Conservation (phyloP, 495 filamentous ascomycete species). For the Podospora sp. region DNA sequence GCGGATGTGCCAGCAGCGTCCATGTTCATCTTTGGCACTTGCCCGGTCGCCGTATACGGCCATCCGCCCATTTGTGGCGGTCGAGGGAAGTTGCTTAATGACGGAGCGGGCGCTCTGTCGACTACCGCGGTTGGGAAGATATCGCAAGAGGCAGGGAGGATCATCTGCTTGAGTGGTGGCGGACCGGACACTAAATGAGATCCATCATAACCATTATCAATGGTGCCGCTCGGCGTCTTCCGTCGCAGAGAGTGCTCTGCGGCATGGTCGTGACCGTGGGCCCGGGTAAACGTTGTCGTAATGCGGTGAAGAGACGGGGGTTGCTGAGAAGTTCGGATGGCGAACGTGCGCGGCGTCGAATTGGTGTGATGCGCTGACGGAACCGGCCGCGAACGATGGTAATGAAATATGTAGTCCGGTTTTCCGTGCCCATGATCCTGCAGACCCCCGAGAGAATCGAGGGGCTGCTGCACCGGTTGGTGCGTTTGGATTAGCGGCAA, state of each 20-base stretch:
- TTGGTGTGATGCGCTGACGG: conserved; percentile 23
- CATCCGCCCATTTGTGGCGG: conserved; percentile 25
- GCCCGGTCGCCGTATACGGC: conserved; percentile 24
- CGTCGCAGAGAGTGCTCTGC: conserved; percentile 81
- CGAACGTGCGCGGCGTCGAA: conserved; percentile 40
- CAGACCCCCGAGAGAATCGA: conserved; percentile 39
- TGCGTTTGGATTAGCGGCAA: conserved; percentile 51
- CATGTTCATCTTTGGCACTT: conserved; percentile 18
- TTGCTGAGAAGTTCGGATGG: conserved; percentile 45
- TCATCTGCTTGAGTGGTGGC: conserved; percentile 82
- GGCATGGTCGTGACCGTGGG: conserved; percentile 42
- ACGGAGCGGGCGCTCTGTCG: conserved; percentile 20
- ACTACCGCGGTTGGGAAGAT: conserved; percentile 40
- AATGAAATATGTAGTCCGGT: conserved; percentile 36
- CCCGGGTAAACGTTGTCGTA: conserved; percentile 36
- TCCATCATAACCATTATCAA: conserved; percentile 93
- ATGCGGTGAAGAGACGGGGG: conserved; percentile 36
- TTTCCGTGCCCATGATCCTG: conserved; percentile 36
- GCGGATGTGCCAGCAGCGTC: conserved; percentile 21
- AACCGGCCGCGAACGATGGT: conserved; percentile 26
- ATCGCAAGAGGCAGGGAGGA: conserved; percentile 59
- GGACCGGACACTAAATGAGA: conserved; percentile 78
- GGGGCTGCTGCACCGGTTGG: conserved; percentile 50
- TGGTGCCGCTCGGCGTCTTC: conserved; percentile 92
- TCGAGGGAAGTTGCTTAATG: conserved; percentile 18